Percentiles rank a stretch among this genome's conserved stretches.
These are phyloP conservation scores for Apostasia shenzhenica DNA, from an alignment of 106 monocot species.

Conservation along the genomic window DNA sequence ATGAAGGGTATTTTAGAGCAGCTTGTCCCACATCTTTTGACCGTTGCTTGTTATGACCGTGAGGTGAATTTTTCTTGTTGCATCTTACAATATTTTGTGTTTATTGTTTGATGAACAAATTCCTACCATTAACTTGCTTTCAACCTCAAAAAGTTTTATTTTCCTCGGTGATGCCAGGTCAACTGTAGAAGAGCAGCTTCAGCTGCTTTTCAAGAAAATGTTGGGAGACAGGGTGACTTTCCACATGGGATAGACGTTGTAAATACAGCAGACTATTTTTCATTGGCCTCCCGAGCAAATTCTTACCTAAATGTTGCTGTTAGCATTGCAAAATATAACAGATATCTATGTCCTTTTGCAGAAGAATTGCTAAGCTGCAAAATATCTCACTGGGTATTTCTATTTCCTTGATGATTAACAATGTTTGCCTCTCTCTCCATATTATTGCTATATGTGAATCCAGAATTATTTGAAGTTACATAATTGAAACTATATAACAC, in stretches of 20 bases:
- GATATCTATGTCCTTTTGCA: slow-evolving; percentile 77
- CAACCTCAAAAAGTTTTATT: neutral
- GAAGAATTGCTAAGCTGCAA: slow-evolving; percentile 77
- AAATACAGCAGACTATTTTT: slow-evolving; percentile 88
- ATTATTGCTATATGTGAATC: neutral
- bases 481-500: neutral
- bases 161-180: slow-evolving; percentile 42
- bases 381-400: slow-evolving; percentile 89
- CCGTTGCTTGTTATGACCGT: slow-evolving; percentile 94
- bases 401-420: neutral
- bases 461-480: neutral
- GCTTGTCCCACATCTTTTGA: slow-evolving; percentile 84
- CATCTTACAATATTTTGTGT: neutral
- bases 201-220: slow-evolving; percentile 99
- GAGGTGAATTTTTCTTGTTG: slow-evolving; percentile 46
- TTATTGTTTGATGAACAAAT: neutral
- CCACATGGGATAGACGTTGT: slow-evolving; percentile 94
- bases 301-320: slow-evolving; percentile 87
- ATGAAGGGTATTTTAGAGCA: slow-evolving; percentile 73
- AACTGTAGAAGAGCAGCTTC: slow-evolving; percentile 99
- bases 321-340: slow-evolving; percentile 68
- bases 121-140: neutral
- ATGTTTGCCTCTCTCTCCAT: neutral
- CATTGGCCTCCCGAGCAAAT: slow-evolving; percentile 76
- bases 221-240: slow-evolving; percentile 89